phyloP scores from a whole-genome alignment of 176 grass and related monocot genomes.

The Themeda triandra region DNA sequence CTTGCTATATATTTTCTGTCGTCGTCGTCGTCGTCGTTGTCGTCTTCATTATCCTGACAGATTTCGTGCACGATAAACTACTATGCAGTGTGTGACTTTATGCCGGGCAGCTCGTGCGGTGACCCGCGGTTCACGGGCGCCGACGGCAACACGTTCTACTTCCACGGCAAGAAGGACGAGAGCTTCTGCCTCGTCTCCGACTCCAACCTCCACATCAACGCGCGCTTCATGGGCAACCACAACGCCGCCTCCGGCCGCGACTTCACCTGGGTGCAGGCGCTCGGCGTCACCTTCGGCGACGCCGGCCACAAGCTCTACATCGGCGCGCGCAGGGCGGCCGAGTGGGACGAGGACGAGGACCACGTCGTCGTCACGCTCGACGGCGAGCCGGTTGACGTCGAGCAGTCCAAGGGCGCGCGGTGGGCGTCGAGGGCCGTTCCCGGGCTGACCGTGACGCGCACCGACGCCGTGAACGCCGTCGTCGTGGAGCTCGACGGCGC shows the following conservation, averaged over 20 bases:
- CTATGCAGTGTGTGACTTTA: constrained; percentile 40
- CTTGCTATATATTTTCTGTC: not conserved
- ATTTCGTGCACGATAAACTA: too few relatives aligned
- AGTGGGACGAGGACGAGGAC: constrained; percentile 38
- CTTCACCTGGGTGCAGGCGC: constrained; percentile 27
- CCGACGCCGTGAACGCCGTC: constrained; percentile 6
- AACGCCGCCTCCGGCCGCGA: constrained; percentile 25
- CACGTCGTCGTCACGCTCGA: not conserved
- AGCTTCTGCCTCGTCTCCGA: constrained; percentile 67
- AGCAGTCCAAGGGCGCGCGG: not conserved
- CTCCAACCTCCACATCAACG: constrained; percentile 55
- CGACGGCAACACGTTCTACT: constrained; percentile 81
- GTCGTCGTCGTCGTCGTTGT: not conserved
- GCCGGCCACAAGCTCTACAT: not conserved
- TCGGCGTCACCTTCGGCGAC: not conserved
- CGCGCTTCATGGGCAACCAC: constrained; percentile 67
- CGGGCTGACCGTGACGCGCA: not conserved
- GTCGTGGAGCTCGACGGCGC: not conserved
- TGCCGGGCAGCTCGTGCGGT: constrained; percentile 45
- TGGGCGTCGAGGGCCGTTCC: not conserved
- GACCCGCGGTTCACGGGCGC: constrained; percentile 76
- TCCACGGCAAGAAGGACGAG: constrained; percentile 65
- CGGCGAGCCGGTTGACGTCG: constrained; percentile 6
- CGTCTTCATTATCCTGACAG: not conserved
- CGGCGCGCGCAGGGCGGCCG: not conserved